These are phyloP conservation scores for Eleusine coracana DNA, from an alignment of 176 grass and related monocot genomes.

Conservation along the genomic window DNA sequence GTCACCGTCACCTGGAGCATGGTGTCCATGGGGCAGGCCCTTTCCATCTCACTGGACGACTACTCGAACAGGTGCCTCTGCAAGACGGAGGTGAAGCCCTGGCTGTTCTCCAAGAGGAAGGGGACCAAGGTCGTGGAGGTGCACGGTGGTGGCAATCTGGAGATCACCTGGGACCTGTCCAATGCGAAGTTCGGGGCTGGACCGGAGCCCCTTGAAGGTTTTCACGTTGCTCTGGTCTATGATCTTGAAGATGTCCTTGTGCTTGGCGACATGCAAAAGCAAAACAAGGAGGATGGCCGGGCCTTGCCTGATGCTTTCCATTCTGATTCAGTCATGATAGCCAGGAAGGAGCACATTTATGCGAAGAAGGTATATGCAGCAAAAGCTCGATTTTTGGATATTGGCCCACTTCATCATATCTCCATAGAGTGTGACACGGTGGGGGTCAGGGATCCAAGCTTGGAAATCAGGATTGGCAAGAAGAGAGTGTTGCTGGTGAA, in stretches of 20 bases:
- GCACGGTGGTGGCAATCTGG: slow-evolving; percentile 30
- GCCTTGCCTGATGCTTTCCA: slow-evolving; percentile 4
- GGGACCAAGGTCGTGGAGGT: slow-evolving; percentile 48
- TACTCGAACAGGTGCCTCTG: slow-evolving; percentile 45
- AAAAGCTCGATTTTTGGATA: slow-evolving; percentile 48
- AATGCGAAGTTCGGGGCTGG: slow-evolving; percentile 45
- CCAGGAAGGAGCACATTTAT: slow-evolving; percentile 60
- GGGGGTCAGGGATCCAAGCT: slow-evolving; percentile 54
- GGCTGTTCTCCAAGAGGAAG: slow-evolving; percentile 61
- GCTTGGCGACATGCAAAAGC: slow-evolving; percentile 35
- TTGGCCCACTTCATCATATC: slow-evolving; percentile 50
- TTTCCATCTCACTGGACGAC: slow-evolving; percentile 48
- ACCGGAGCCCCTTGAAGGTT: slow-evolving; percentile 56
- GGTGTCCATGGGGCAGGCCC: slow-evolving; percentile 46
- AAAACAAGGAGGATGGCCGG: neutral
- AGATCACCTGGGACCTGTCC: slow-evolving; percentile 60
- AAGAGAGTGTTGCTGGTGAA: slow-evolving; percentile 64
- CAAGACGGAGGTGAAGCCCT: slow-evolving; percentile 66
- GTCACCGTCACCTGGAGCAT: slow-evolving; percentile 65
- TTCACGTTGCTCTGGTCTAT: slow-evolving; percentile 50
- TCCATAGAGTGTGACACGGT: slow-evolving; percentile 50
- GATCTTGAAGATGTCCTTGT: slow-evolving; percentile 55
- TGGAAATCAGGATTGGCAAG: slow-evolving; percentile 65
- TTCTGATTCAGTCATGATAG: slow-evolving; percentile 47
- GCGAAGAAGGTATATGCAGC: slow-evolving; percentile 54